Evolutionary conservation across 192 early-diverging fungal species (phyloP).

Genomic region (Coemansia sp.): DNA sequence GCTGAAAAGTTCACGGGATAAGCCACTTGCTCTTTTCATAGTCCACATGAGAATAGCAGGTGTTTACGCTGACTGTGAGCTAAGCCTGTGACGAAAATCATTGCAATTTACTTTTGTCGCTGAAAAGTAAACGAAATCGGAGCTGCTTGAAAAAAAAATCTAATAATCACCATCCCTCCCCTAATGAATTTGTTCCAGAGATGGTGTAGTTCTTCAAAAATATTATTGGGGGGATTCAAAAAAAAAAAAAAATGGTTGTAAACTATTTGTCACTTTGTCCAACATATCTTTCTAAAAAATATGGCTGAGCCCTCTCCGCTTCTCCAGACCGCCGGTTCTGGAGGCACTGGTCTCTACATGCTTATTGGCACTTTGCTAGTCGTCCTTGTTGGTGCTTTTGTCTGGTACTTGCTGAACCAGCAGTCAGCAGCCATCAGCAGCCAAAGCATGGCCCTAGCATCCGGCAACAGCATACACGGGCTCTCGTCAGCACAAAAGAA

Average conservation of each 20-base stretch:
- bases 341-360: constrained; percentile 7
- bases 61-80: neutral
- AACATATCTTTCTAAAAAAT: neutral
- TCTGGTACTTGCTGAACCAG: constrained; percentile 34
- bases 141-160: neutral
- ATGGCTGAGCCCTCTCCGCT: constrained; percentile 6
- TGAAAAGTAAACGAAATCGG: neutral
- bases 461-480: constrained; percentile 21
- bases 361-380: constrained; percentile 10
- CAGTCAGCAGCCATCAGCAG: constrained; percentile 50
- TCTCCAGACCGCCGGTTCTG: constrained; percentile 1
- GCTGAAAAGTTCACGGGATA: neutral
- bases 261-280: neutral
- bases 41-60: neutral
- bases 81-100: neutral
- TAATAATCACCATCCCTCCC: neutral
- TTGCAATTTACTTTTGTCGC: neutral
- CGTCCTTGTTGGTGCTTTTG: constrained; percentile 1
- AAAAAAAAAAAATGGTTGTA: neutral
- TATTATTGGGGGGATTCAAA: too few species aligned
- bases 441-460: constrained; percentile 32
- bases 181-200: neutral
- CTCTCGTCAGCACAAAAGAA: constrained; percentile 11
- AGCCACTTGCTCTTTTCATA: neutral
- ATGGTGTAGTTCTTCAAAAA: neutral